phyloP scores from a whole-genome alignment of 2,329 filamentous ascomycete genomes.

The Aspergillus melleus region DNA sequence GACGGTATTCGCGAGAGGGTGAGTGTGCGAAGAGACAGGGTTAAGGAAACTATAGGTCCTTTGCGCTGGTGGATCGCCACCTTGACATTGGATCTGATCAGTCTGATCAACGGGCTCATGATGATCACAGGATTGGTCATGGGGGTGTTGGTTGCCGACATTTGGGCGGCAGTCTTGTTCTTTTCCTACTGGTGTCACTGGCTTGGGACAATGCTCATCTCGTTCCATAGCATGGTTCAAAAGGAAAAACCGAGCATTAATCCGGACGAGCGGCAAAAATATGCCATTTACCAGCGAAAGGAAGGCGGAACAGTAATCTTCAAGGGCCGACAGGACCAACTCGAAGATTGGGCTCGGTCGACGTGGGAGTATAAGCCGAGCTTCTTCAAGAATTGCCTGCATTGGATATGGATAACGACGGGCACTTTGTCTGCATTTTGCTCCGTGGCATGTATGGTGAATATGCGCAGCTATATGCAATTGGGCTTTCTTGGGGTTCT shows the following conservation, averaged over 20 bases:
- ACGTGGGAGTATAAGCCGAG: constrained; percentile 30
- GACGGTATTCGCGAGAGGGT: constrained; percentile 13
- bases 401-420: constrained; percentile 31
- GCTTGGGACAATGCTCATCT: constrained; percentile 26
- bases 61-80: constrained; percentile 16
- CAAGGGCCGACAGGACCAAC: constrained; percentile 28
- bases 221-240: constrained; percentile 24
- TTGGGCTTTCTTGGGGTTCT: constrained; percentile 30
- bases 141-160: constrained; percentile 26
- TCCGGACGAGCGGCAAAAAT: constrained; percentile 19
- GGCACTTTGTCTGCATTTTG: constrained; percentile 28
- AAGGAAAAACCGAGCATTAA: constrained; percentile 13
- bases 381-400: constrained; percentile 18
- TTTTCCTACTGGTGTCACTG: constrained; percentile 31
- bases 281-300: constrained; percentile 32
- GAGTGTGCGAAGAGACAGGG: neutral
- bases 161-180: constrained; percentile 33
- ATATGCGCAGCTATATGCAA: constrained; percentile 33
- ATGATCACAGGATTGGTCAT: constrained; percentile 26
- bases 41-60: constrained; percentile 4
- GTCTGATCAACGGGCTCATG: constrained; percentile 25
- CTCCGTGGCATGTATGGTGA: constrained; percentile 37
- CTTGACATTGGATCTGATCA: constrained; percentile 22
- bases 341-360: constrained; percentile 32
- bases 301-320: constrained; percentile 35